These are phyloP conservation scores for Baorangia bicolor DNA, from an alignment of 768 basidiomycete genomes.

Conservation along the genomic window DNA sequence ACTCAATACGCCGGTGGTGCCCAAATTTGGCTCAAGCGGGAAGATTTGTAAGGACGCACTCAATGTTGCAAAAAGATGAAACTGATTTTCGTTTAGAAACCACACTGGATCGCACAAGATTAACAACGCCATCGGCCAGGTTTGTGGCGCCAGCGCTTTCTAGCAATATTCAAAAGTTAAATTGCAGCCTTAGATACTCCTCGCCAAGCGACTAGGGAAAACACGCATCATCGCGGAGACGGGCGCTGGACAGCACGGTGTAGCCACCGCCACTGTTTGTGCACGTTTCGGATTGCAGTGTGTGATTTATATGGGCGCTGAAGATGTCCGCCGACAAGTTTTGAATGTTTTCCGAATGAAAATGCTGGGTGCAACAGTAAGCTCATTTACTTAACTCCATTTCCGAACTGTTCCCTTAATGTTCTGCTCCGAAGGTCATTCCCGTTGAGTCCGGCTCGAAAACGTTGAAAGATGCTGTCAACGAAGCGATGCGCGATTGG, in stretches of 20 bases:
- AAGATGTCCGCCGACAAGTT: background rate
- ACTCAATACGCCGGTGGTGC: background rate
- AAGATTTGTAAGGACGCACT: background rate
- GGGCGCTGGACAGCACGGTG: background rate
- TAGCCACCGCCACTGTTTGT: background rate
- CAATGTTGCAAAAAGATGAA: too few species aligned
- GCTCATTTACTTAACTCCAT: background rate
- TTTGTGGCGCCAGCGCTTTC: background rate
- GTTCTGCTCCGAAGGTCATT: background rate
- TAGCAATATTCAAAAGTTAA: background rate
- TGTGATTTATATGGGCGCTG: background rate
- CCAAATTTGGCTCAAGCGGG: background rate
- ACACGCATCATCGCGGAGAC: background rate
- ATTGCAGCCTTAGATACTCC: background rate
- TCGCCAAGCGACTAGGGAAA: background rate
- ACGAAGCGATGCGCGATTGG: constrained; percentile 4
- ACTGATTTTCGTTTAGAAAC: background rate
- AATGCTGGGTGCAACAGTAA: background rate
- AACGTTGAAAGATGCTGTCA: background rate
- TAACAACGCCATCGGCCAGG: background rate
- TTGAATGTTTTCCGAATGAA: background rate
- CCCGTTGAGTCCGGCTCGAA: background rate
- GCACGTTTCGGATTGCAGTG: background rate
- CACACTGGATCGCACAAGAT: background rate
- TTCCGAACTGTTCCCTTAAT: background rate